phyloP scores from a whole-genome alignment of 2,329 filamentous ascomycete species.

The Onygenales sp. region DNA sequence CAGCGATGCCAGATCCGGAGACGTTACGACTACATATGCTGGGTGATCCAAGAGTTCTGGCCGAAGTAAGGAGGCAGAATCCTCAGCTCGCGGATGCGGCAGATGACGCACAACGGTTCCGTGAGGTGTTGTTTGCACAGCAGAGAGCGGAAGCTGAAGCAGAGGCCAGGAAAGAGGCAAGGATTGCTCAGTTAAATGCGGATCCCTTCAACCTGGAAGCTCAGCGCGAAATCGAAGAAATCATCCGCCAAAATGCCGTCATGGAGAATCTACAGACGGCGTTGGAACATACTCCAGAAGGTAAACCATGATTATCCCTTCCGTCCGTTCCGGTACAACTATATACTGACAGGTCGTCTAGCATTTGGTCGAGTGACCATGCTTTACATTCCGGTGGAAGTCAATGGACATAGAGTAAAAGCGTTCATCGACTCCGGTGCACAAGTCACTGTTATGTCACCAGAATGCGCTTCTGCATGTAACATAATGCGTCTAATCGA shows the following conservation, averaged over 20 bases:
- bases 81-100: constrained; percentile 69
- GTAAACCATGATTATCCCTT: constrained; percentile 42
- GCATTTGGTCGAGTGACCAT: constrained; percentile 93
- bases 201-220: constrained; percentile 92
- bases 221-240: constrained; percentile 87
- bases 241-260: constrained; percentile 88
- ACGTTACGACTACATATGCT: constrained; percentile 73
- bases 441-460: constrained; percentile 98
- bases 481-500: constrained; percentile 96
- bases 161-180: constrained; percentile 67
- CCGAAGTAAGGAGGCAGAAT: constrained; percentile 60
- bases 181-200: constrained; percentile 77
- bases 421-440: constrained; percentile 95
- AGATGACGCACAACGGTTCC: constrained; percentile 67
- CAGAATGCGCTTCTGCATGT: constrained; percentile 78
- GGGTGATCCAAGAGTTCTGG: constrained; percentile 63
- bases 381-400: constrained; percentile 91
- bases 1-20: constrained; percentile 56
- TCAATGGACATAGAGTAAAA: constrained; percentile 87
- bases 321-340: neutral
- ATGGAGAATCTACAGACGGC: constrained; percentile 94
- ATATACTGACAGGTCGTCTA: constrained; percentile 27
- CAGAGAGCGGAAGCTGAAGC: constrained; percentile 61
- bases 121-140: constrained; percentile 59
- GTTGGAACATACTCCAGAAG: constrained; percentile 95